These are phyloP conservation scores for Corylus americana DNA, from an alignment of 306 rosid genomes.

Conservation along the genomic window DNA sequence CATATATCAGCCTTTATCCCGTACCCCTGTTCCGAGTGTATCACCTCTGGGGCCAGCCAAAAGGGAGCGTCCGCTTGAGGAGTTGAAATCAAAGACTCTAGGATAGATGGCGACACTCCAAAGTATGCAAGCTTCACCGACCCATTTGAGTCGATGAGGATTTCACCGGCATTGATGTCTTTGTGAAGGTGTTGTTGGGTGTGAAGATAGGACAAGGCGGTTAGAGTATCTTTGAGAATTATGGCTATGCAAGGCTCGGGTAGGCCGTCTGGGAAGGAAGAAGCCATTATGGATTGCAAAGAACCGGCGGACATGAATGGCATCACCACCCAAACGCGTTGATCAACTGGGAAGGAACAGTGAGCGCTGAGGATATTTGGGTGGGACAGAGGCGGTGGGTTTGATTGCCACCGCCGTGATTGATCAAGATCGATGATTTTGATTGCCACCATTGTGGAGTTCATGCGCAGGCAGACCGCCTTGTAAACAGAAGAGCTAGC, in stretches of 20 bases:
- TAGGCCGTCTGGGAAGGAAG: conserved; percentile 48
- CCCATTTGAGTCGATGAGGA: conserved; percentile 54
- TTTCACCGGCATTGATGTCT: conserved; percentile 64
- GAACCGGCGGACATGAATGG: conserved; percentile 71
- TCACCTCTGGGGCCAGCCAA: conserved; percentile 78
- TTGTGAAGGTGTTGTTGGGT: conserved; percentile 64
- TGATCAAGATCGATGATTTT: conserved; percentile 64
- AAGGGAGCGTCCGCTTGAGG: conserved; percentile 45
- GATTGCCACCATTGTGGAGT: conserved; percentile 56
- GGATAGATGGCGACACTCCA: conserved; percentile 58
- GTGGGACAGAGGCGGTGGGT: conserved; percentile 16
- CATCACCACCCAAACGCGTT: conserved; percentile 73
- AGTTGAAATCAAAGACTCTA: conserved; percentile 27
- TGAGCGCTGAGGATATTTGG: conserved; percentile 61
- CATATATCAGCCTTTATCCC: conserved; percentile 52
- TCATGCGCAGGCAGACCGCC: conserved; percentile 53
- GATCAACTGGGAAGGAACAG: conserved; percentile 58
- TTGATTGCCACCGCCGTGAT: no score
- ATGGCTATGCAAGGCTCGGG: conserved; percentile 53
- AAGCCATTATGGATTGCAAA: conserved; percentile 52
- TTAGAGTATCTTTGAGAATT: conserved; percentile 49
- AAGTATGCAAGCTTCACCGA: conserved; percentile 54
- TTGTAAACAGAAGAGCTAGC: conserved; percentile 59
- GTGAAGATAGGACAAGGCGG: conserved; percentile 66
- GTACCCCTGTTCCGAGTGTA: conserved; percentile 36